phyloP scores from a whole-genome alignment of 352 stramenopile species.

The Lagenidium sp. region DNA sequence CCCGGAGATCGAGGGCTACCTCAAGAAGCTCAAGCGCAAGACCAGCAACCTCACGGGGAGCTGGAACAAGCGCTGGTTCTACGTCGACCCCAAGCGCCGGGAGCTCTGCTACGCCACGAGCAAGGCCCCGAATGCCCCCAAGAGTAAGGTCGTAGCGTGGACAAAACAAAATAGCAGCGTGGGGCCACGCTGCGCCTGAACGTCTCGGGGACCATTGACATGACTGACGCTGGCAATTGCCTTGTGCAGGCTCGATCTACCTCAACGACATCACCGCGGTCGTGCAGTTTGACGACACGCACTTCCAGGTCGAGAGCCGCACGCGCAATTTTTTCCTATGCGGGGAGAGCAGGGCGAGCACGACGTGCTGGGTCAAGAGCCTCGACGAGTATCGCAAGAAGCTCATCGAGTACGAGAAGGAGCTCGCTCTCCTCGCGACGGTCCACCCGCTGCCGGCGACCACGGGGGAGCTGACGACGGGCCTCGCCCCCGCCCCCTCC shows the following conservation, averaged over 20 bases:
- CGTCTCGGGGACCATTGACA: no score
- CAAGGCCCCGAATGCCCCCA: slow-evolving; percentile 26
- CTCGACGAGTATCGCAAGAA: slow-evolving; percentile 77
- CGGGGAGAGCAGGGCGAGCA: slow-evolving; percentile 77
- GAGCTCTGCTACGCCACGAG: slow-evolving; percentile 70
- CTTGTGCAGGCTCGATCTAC: slow-evolving; percentile 73
- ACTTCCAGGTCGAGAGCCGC: slow-evolving; percentile 79
- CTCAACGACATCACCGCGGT: slow-evolving; percentile 84
- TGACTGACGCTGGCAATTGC: no score
- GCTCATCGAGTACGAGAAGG: slow-evolving; percentile 55
- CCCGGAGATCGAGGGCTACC: slow-evolving; percentile 74
- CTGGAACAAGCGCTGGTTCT: slow-evolving; percentile 87
- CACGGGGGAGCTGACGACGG: background rate
- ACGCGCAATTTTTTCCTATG: slow-evolving; percentile 83
- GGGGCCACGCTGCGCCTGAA: no score
- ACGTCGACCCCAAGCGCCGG: slow-evolving; percentile 58
- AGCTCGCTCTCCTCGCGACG: slow-evolving; percentile 24
- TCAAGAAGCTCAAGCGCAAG: slow-evolving; percentile 87
- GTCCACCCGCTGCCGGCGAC: slow-evolving; percentile 1
- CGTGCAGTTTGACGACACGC: slow-evolving; percentile 77
- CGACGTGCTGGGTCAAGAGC: slow-evolving; percentile 70
- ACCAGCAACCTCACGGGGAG: slow-evolving; percentile 64
- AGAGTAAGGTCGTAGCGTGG: slow-evolving; percentile 37
- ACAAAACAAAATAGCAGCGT: no score
- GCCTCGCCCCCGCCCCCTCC: background rate